Evolutionary conservation across 257 asterid species (phyloP).

Genomic region (Dorcoceras hygrometricum): DNA sequence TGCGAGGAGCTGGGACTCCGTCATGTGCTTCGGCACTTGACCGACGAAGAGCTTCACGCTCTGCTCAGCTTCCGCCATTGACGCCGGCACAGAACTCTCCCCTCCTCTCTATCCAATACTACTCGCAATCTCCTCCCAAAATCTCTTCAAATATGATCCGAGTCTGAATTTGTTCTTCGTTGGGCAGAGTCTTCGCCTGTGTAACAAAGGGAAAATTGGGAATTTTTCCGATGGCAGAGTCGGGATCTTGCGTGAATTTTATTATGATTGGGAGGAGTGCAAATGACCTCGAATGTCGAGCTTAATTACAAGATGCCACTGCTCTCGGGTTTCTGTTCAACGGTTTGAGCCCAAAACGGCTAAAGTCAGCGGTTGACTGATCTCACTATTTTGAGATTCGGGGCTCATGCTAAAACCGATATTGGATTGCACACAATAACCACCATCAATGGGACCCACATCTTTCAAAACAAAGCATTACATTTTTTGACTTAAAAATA

Average conservation of each 20-base stretch:
- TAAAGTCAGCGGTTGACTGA: slow-evolving; percentile 43
- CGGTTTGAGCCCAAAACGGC: slow-evolving; percentile 33
- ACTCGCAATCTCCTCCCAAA: slow-evolving; percentile 27
- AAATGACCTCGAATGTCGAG: slow-evolving; percentile 22
- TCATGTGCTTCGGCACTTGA: slow-evolving; percentile 92
- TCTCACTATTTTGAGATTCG: slow-evolving; percentile 23
- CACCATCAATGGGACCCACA: background rate
- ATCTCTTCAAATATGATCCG: slow-evolving; percentile 29
- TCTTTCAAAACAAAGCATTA: too few relatives aligned
- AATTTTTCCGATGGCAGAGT: slow-evolving; percentile 39
- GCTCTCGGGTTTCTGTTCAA: slow-evolving; percentile 17
- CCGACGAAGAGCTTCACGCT: slow-evolving; percentile 98
- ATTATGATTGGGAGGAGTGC: slow-evolving; percentile 22
- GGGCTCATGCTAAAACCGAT: too few relatives aligned
- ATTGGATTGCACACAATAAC: too few relatives aligned
- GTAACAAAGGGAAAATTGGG: slow-evolving; percentile 36
- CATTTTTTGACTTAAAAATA: too few relatives aligned
- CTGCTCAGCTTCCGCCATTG: slow-evolving; percentile 86
- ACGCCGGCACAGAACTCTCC: slow-evolving; percentile 26
- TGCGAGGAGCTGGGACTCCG: slow-evolving; percentile 69
- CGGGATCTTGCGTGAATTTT: slow-evolving; percentile 44
- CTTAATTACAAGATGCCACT: slow-evolving; percentile 48
- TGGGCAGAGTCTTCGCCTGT: slow-evolving; percentile 49
- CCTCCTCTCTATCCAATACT: slow-evolving; percentile 28
- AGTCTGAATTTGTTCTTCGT: slow-evolving; percentile 28